A percentile compares a stretch with the other conserved stretches of the same genome.
phyloP scores from a whole-genome alignment of 169 alveolate species.

The Cyclospora cayetanensis region DNA sequence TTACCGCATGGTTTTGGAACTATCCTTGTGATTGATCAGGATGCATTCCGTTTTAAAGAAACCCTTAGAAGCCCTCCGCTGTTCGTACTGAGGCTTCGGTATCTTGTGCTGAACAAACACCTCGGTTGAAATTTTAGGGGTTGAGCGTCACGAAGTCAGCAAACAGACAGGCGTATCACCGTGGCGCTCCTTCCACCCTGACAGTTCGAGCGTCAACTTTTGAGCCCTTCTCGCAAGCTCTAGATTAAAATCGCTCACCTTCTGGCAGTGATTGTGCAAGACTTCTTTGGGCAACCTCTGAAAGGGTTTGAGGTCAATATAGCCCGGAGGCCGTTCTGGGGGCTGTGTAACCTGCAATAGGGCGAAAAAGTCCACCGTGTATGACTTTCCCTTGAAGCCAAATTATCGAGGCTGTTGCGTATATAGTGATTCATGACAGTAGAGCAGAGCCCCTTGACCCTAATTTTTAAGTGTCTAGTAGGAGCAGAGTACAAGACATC shows the following conservation, averaged over 20 bases:
- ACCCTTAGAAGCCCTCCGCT: slow-evolving; percentile 33
- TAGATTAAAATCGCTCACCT: not conserved
- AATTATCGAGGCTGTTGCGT: not conserved
- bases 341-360: slow-evolving; percentile 4
- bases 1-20: slow-evolving; percentile 62
- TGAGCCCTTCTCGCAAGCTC: not conserved
- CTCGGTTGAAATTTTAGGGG: not conserved
- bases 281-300: slow-evolving; percentile 63
- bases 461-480: no score
- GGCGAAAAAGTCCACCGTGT: not conserved
- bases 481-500: no score
- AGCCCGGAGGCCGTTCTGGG: slow-evolving; percentile 57
- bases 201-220: not conserved
- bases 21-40: slow-evolving; percentile 35
- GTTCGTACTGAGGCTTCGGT: slow-evolving; percentile 68
- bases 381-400: not conserved
- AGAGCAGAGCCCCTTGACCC: not conserved
- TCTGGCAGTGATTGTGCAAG: slow-evolving; percentile 64
- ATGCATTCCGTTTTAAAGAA: slow-evolving; percentile 49
- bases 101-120: slow-evolving; percentile 67
- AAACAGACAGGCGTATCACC: not conserved
- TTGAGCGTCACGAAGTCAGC: no score
- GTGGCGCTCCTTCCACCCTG: not conserved
- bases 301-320: slow-evolving; percentile 60
- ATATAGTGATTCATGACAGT: not conserved